These are phyloP conservation scores for Pythium vanterpoolii DNA, from an alignment of 352 stramenopile genomes.

Conservation along the genomic window DNA sequence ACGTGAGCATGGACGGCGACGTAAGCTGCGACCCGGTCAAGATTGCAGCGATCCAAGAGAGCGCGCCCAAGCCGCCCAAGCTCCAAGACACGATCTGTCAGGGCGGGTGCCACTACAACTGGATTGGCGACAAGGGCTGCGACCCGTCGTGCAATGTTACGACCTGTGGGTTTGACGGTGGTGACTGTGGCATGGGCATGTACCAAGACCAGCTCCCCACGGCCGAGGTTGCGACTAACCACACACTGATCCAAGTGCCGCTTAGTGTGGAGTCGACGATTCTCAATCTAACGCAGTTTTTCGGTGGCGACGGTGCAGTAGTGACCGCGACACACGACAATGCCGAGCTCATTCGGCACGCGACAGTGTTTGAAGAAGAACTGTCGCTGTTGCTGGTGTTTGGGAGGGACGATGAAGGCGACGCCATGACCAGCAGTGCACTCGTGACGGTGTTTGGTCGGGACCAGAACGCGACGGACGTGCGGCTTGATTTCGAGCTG, in stretches of 20 bases:
- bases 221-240: slow-evolving; percentile 40
- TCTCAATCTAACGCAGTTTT: slow-evolving; percentile 59
- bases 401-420: slow-evolving; percentile 53
- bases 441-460: slow-evolving; percentile 44
- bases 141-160: slow-evolving; percentile 77
- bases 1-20: slow-evolving; percentile 45
- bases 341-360: slow-evolving; percentile 58
- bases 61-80: slow-evolving; percentile 38
- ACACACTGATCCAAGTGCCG: slow-evolving; percentile 66
- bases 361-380: slow-evolving; percentile 67
- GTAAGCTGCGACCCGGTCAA: slow-evolving; percentile 59
- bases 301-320: slow-evolving; percentile 61
- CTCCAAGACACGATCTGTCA: slow-evolving; percentile 62
- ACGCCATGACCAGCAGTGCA: slow-evolving; percentile 57
- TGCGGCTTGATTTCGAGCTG: slow-evolving; percentile 54
- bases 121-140: slow-evolving; percentile 81
- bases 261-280: slow-evolving; percentile 61
- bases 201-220: slow-evolving; percentile 40
- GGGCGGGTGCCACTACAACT: slow-evolving; percentile 68
- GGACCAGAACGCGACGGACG: slow-evolving; percentile 31
- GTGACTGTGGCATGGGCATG: slow-evolving; percentile 59
- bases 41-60: slow-evolving; percentile 57
- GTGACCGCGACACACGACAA: slow-evolving; percentile 61
- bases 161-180: slow-evolving; percentile 81
- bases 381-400: slow-evolving; percentile 80